phyloP scores from a whole-genome alignment of 805 yeast genomes.

The Pichia thaimueangensis region DNA sequence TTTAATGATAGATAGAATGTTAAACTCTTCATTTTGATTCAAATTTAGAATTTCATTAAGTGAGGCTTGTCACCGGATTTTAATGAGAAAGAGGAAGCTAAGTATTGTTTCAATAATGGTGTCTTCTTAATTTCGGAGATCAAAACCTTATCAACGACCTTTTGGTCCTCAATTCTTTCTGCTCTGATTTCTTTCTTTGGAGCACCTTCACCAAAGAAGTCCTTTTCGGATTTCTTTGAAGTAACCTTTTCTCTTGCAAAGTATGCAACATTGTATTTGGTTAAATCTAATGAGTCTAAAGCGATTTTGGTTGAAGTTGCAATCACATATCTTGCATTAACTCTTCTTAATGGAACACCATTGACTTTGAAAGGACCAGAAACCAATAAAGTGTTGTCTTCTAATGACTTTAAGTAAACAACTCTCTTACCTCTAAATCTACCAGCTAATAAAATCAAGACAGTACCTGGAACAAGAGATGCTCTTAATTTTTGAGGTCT shows the following conservation, averaged over 20 bases:
- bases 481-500: constrained; percentile 95
- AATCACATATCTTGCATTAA: constrained; percentile 96
- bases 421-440: constrained; percentile 99
- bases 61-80: constrained; percentile 99
- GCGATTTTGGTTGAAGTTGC: constrained; percentile 93
- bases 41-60: constrained; percentile 83
- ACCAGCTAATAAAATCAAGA: constrained; percentile 91
- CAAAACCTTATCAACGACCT: constrained; percentile 88
- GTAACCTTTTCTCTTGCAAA: constrained; percentile 91
- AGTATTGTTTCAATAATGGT: constrained; percentile 94
- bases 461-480: constrained; percentile 37
- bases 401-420: constrained; percentile 91
- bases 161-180: constrained; percentile 96
- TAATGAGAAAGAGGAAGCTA: constrained; percentile 90
- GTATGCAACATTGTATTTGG: constrained; percentile 90
- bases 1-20: background rate
- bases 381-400: constrained; percentile 96
- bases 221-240: constrained; percentile 83
- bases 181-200: constrained; percentile 79
- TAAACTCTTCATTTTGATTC: background rate
- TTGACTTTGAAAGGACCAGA: constrained; percentile 99
- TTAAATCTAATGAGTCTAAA: constrained; percentile 71
- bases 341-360: constrained; percentile 99
- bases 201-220: constrained; percentile 78
- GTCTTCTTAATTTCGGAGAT: constrained; percentile 94